phyloP scores from a whole-genome alignment of 139 green algal species.

The Chlorella vulgaris region DNA sequence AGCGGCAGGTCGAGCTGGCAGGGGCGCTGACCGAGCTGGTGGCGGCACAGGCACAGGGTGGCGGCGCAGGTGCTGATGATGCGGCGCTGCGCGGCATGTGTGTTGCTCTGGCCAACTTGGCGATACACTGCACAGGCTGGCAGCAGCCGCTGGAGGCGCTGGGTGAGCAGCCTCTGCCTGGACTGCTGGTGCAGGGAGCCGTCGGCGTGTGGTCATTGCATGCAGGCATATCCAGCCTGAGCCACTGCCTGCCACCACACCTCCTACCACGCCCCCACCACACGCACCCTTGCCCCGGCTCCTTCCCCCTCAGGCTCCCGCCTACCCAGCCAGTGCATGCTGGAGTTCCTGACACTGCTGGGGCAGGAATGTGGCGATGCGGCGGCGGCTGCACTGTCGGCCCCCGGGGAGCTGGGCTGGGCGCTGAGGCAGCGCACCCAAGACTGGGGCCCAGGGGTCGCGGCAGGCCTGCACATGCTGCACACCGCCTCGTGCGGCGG shows the following conservation, averaged over 20 bases:
- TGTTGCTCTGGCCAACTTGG: slow-evolving; percentile 27
- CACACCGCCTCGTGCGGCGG: too few species aligned
- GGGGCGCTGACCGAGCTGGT: slow-evolving; percentile 2
- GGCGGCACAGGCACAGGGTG: neutral
- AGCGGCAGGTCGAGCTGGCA: slow-evolving; percentile 11
- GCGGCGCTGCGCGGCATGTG: neutral
- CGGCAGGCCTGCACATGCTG: slow-evolving; percentile 17
- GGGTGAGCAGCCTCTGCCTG: too few species aligned
- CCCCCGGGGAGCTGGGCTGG: slow-evolving; percentile 1
- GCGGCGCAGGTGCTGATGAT: neutral
- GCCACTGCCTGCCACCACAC: too few species aligned
- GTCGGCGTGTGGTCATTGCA: too few species aligned
- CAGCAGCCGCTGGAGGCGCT: slow-evolving; percentile 20
- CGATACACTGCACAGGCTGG: slow-evolving; percentile 26
- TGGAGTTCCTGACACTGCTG: slow-evolving; percentile 35
- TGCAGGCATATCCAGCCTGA: too few species aligned
- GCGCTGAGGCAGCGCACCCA: slow-evolving; percentile 1
- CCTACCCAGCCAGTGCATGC: slow-evolving; percentile 7
- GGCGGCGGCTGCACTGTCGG: neutral
- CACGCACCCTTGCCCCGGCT: neutral
- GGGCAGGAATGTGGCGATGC: slow-evolving; percentile 43
- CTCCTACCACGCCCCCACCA: neutral
- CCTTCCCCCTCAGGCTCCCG: neutral
- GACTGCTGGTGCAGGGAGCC: too few species aligned
- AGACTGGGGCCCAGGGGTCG: slow-evolving; percentile 20